Evolutionary conservation across 495 filamentous ascomycete species (phyloP), one percentile per base, ranked within the genome.

Genomic region (Daldinia decipiens): DNA sequence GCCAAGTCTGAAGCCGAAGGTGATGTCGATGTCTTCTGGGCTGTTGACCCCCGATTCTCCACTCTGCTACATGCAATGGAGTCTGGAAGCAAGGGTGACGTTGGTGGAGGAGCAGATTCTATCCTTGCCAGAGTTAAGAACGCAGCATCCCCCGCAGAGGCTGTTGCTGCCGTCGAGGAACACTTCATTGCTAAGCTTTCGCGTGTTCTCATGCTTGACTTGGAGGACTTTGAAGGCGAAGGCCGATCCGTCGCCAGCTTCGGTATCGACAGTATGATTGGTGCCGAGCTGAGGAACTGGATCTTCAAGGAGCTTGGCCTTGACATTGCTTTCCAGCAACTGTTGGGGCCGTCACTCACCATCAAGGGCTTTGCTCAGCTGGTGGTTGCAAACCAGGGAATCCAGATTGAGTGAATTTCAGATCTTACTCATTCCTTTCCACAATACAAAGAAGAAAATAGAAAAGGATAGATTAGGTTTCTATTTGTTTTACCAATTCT

Each of bases 211-310:
- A 50, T 79, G 63, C 31, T 83, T 3, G 21, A 32, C 26, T 26
- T 58, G 13, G 76, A 76, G 17, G 67, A 68, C 13, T 68, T 79
- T 43, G 71, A 80, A 17, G 19, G 58, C n/a, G 59, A 71, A 11
- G 69, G 39, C 17, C 55, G 51, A 27, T 72, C 78, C 0, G 65
- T 85, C 29, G 78, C 76, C 4, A 56, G 51, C 12, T 84, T 81
- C 54, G 83, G 83, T 19, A 36, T 85, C 15, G 83, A 86, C 64
- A 81, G 77, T 47, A 47, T 47, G 43, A 47, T 47, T 13, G 81
- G 76, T 19, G 78, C 79, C 1, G 84, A 86, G 74, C 60, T 86
- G 53, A 62, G 83, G 19, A 83, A 74, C 15, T 85, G 83, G 84
- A 60, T 82, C 24, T 83, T 82, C 72, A 80, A 82, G 76, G 77